A percentile compares a stretch with the other conserved stretches of the same genome.
These are phyloP conservation scores for Russula dissimulans DNA, from an alignment of 768 basidiomycete genomes.

Conservation along the genomic window DNA sequence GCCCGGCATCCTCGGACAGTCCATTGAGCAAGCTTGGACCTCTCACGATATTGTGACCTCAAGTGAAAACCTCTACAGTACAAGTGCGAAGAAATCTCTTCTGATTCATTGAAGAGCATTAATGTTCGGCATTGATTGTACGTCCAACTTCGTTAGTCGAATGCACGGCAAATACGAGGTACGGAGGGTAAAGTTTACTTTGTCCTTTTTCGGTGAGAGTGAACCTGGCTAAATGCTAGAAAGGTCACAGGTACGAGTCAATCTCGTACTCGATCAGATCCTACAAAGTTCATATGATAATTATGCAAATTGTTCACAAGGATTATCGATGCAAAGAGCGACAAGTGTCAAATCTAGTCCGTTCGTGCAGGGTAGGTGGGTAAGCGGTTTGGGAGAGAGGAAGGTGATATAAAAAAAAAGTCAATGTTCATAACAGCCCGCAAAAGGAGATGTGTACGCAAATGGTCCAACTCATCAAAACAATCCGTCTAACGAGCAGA, in stretches of 20 bases:
- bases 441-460: not conserved
- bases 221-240: not conserved
- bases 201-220: too few species aligned
- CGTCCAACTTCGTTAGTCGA: not conserved
- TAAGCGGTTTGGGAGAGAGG: not conserved
- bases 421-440: conserved; percentile 5
- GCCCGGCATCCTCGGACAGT: too few species aligned
- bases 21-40: too few species aligned
- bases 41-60: too few species aligned
- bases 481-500: conserved; percentile 19
- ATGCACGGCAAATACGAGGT: not conserved
- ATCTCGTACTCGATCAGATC: conserved; percentile 1
- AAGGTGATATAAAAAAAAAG: not conserved
- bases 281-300: conserved; percentile 7
- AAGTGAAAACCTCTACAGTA: too few species aligned
- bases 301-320: conserved; percentile 3
- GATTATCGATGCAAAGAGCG: conserved; percentile 3
- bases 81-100: too few species aligned
- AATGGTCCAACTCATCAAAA: conserved; percentile 1
- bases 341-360: not conserved
- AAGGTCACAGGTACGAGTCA: not conserved
- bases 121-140: not conserved
- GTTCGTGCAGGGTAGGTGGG: not conserved
- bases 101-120: too few species aligned
- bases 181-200: too few species aligned